Evolutionary conservation across 306 rosid genomes (phyloP).

Genomic region (Trifolium pratense): DNA sequence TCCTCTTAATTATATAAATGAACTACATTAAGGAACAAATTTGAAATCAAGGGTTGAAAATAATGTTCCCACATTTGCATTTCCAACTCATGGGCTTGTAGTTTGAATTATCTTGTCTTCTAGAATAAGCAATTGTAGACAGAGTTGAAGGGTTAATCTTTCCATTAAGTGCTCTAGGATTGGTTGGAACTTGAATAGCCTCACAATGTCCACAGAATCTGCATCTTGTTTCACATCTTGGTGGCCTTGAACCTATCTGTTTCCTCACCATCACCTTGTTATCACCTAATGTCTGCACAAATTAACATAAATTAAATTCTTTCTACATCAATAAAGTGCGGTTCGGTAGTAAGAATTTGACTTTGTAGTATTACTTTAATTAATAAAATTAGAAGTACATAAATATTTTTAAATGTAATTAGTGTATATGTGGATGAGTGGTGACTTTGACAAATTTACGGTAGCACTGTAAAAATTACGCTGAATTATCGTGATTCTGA

Average conservation of each 20-base stretch:
- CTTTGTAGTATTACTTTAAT: too few species aligned
- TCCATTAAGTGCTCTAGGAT: conserved; percentile 53
- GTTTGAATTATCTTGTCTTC: conserved; percentile 66
- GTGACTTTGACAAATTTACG: too few species aligned
- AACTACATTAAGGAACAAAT: conserved; percentile 7
- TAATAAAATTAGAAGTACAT: too few species aligned
- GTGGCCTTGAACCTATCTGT: conserved; percentile 86
- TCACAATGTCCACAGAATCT: conserved; percentile 75
- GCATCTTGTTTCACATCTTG: conserved; percentile 86
- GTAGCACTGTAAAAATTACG: too few species aligned
- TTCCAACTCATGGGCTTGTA: conserved; percentile 99
- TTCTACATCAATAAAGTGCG: too few species aligned
- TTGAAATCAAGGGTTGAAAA: conserved; percentile 73
- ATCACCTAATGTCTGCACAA: conserved; percentile 53
- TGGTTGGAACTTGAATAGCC: conserved; percentile 58
- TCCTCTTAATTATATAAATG: conserved; percentile 27
- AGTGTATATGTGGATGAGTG: too few species aligned
- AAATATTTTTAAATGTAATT: too few species aligned
- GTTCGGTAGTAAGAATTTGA: too few species aligned
- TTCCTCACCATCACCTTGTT: conserved; percentile 60
- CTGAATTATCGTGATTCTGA: too few species aligned
- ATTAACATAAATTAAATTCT: background rate
- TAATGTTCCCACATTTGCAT: conserved; percentile 86
- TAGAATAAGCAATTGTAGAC: conserved; percentile 49
- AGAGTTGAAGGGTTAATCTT: conserved; percentile 51